These are phyloP conservation scores for Nigrospora sphaerica DNA, from an alignment of 2,329 filamentous ascomycete species.

Conservation along the genomic window DNA sequence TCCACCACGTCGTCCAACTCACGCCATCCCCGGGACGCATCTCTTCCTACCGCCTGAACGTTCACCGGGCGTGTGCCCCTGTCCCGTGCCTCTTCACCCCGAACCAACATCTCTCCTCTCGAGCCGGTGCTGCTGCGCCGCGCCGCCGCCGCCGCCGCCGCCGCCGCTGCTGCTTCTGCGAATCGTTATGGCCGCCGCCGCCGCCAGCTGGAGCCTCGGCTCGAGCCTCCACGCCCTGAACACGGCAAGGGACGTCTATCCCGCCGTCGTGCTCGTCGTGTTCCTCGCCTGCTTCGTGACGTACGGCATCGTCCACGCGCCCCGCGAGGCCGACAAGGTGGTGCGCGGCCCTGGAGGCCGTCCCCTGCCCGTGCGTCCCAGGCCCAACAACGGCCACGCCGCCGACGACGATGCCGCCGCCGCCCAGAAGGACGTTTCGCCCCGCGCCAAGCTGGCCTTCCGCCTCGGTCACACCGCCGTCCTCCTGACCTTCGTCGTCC, in stretches of 20 bases:
- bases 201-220: background rate
- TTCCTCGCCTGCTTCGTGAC: background rate
- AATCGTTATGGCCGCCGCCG: no score
- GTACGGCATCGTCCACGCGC: conserved; percentile 1
- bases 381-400: background rate
- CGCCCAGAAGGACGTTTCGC: background rate
- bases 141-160: no score
- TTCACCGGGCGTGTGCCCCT: no score
- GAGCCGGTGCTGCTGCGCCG: no score
- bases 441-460: background rate
- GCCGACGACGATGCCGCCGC: background rate
- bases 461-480: background rate
- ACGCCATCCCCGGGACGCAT: no score
- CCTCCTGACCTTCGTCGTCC: conserved; percentile 1
- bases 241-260: background rate
- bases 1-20: no score
- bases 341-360: conserved; percentile 1
- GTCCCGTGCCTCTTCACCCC: no score
- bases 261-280: conserved; percentile 1
- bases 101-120: no score
- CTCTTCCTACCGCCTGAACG: no score
- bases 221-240: background rate
- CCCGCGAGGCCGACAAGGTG: conserved; percentile 1
- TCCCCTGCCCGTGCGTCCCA: conserved; percentile 2
- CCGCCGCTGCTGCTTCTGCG: no score